Conservation (phyloP, 192 early-diverging fungal genomes). For the Paraglomus brasilianum region DNA sequence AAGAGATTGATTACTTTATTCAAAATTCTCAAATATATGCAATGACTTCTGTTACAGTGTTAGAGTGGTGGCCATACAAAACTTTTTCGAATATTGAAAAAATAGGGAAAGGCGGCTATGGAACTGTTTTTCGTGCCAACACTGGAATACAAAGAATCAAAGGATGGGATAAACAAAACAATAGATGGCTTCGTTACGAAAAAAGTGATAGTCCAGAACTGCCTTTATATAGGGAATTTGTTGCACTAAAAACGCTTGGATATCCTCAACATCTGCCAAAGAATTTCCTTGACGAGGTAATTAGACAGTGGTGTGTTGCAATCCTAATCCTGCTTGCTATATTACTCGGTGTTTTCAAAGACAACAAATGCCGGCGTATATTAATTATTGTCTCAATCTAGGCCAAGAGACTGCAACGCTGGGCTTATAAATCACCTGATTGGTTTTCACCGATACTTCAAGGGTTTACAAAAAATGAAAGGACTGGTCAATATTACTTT, state of each 20-base stretch:
- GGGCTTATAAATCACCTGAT: conserved; percentile 18
- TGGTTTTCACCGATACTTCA: not conserved
- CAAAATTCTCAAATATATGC: conserved; percentile 10
- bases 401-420: conserved; percentile 13
- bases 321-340: no score
- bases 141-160: not conserved
- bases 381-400: not conserved
- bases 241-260: conserved; percentile 21
- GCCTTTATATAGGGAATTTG: no score
- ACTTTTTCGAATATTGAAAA: conserved; percentile 7
- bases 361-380: not conserved
- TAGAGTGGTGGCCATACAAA: conserved; percentile 14
- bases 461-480: conserved; percentile 22
- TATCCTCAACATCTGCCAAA: not conserved
- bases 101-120: conserved; percentile 21
- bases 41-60: not conserved
- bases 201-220: not conserved
- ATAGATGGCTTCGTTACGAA: not conserved
- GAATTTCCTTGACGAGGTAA: conserved; percentile 15
- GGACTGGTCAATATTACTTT: conserved; percentile 20
- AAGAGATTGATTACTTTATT: conserved; percentile 14
- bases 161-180: conserved; percentile 5
- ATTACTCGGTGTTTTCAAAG: no score
- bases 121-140: conserved; percentile 19
- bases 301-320: not conserved